Conservation (phyloP, 148 eudicot genomes). For the Dysphania ambrosioides region DNA sequence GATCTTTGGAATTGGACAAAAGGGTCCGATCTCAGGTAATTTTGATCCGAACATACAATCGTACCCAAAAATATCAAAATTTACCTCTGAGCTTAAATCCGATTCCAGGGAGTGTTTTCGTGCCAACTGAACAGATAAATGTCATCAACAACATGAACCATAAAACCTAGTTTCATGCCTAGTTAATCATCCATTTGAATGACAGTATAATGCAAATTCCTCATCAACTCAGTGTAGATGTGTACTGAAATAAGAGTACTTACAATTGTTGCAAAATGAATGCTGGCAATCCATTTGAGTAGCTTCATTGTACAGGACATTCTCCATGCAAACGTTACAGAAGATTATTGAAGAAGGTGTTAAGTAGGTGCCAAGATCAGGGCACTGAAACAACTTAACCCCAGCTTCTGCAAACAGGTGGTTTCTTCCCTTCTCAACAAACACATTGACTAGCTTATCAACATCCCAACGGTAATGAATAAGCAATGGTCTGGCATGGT, state of each 20-base stretch:
- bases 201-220: not conserved
- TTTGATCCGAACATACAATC: not conserved
- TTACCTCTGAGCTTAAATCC: not conserved
- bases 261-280: conserved; percentile 64
- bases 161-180: not conserved
- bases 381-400: conserved; percentile 32
- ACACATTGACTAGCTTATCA: conserved; percentile 47
- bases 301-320: conserved; percentile 38
- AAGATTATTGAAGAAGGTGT: conserved; percentile 29
- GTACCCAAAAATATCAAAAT: not conserved
- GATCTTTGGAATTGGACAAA: not conserved
- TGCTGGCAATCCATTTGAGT: conserved; percentile 76
- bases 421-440: conserved; percentile 54
- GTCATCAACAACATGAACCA: not conserved
- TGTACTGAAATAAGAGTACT: conserved; percentile 28
- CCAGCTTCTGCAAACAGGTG: conserved; percentile 63
- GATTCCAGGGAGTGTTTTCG: not conserved
- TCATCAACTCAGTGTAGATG: not conserved
- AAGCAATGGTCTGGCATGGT: conserved; percentile 65
- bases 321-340: conserved; percentile 62
- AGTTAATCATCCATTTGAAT: not conserved
- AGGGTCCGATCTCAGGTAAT: not conserved
- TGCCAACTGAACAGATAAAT: not conserved
- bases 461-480: conserved; percentile 74
- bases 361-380: conserved; percentile 22